Conservation (phyloP, 768 basidiomycete species). For the Lactarius tabidus region DNA sequence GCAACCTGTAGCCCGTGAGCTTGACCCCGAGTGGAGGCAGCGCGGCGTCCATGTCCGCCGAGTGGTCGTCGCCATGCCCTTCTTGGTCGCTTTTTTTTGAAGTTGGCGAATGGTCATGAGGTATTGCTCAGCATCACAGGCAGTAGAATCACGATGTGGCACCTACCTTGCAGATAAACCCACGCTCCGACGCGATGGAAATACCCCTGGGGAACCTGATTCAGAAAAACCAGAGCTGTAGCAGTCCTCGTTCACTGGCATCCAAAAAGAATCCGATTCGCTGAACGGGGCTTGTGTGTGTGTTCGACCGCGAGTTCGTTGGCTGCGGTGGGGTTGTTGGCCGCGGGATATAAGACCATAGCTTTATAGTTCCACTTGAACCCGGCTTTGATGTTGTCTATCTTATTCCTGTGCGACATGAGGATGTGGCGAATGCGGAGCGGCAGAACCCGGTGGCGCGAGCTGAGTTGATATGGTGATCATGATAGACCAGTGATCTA, state of each 20-base stretch:
- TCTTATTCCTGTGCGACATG: no score
- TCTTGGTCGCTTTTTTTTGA: background rate
- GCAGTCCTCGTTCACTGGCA: background rate
- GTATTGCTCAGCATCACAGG: background rate
- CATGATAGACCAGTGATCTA: no score
- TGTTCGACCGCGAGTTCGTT: background rate
- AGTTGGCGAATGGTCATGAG: no score
- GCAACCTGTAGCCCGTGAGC: constrained; percentile 4
- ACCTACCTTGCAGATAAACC: background rate
- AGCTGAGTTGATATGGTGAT: no score
- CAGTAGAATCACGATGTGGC: background rate
- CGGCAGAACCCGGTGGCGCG: no score
- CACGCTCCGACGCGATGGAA: background rate
- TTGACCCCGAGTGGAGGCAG: constrained; percentile 9
- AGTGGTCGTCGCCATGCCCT: background rate
- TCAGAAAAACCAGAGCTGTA: background rate
- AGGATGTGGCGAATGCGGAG: no score
- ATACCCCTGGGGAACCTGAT: background rate
- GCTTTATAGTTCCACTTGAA: no score
- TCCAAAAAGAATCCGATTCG: background rate
- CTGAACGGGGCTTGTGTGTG: background rate
- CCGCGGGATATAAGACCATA: no score
- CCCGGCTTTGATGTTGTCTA: no score
- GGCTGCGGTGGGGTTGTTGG: background rate
- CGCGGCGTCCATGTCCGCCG: background rate